Conservation (phyloP, 2,329 filamentous ascomycete genomes). For the Hirsutella rhossiliensis region DNA sequence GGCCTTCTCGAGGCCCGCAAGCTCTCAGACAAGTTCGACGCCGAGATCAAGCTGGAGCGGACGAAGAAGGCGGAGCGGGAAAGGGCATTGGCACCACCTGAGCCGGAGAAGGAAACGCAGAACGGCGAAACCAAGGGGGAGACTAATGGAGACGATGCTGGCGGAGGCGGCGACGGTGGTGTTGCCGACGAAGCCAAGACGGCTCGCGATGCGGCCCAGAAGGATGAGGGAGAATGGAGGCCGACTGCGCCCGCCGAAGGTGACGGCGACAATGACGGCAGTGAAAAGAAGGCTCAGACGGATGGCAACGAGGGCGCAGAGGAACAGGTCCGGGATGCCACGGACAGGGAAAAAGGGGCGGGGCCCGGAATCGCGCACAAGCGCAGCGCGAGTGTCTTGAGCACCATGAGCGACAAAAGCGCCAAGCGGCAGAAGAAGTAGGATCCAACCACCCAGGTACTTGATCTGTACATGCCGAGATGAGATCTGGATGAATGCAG, state of each 20-base stretch:
- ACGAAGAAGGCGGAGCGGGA: conserved; percentile 43
- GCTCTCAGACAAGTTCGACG: conserved; percentile 62
- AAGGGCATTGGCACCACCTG: conserved; percentile 17
- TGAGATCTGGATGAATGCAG: too few species aligned
- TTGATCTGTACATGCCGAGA: neutral
- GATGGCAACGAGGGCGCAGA: neutral
- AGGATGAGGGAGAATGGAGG: neutral
- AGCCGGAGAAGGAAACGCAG: conserved; percentile 2
- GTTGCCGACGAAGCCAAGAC: neutral
- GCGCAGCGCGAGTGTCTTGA: conserved; percentile 73
- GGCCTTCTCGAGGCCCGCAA: conserved; percentile 62
- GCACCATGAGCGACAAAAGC: conserved; percentile 53
- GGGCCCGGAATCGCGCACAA: conserved; percentile 43
- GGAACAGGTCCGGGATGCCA: conserved; percentile 8
- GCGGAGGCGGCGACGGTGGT: neutral
- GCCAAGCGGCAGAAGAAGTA: conserved; percentile 44
- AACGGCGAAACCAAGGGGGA: neutral
- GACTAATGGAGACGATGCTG: neutral
- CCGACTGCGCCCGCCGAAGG: neutral
- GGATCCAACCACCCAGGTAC: neutral
- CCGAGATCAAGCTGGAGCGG: conserved; percentile 51
- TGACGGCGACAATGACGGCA: neutral
- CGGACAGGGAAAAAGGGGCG: conserved; percentile 16
- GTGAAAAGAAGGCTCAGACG: neutral
- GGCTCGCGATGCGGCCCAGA: neutral